A percentile compares a stretch with the other conserved stretches of the same genome.
phyloP scores from a whole-genome alignment of 257 asterid genomes.

The Hygrophila difformis region DNA sequence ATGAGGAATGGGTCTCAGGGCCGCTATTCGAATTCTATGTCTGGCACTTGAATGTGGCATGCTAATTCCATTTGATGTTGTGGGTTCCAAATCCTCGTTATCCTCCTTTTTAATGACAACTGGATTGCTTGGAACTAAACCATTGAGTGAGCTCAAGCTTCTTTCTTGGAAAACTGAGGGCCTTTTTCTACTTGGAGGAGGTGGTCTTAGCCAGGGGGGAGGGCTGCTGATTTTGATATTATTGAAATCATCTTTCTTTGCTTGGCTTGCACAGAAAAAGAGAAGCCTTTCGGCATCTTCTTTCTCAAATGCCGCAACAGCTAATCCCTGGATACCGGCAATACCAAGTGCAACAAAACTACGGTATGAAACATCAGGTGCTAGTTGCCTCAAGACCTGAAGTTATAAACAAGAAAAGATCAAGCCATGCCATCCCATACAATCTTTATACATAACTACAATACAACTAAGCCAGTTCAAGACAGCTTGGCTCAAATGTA shows the following conservation, averaged over 20 bases:
- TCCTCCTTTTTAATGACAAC: conserved; percentile 32
- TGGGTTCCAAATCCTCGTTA: conserved; percentile 23
- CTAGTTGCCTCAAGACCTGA: conserved; percentile 91
- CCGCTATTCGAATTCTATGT: conserved; percentile 59
- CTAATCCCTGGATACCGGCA: conserved; percentile 80
- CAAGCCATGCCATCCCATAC: not conserved
- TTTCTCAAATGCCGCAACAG: conserved; percentile 83
- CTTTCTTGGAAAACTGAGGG: conserved; percentile 28
- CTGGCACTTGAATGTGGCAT: conserved; percentile 27
- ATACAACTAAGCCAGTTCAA: too few species aligned
- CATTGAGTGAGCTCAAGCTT: conserved; percentile 23
- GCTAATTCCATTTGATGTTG: conserved; percentile 34
- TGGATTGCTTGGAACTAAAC: conserved; percentile 21
- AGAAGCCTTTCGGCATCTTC: conserved; percentile 78
- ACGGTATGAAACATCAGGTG: conserved; percentile 83
- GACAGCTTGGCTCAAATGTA: too few species aligned
- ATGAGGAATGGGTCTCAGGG: conserved; percentile 94
- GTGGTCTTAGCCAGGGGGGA: conserved; percentile 83
- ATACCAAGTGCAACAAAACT: conserved; percentile 83
- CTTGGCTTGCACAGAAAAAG: conserved; percentile 45
- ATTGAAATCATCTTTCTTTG: conserved; percentile 24
- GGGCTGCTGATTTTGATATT: conserved; percentile 29
- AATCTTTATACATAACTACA: not conserved
- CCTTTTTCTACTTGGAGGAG: conserved; percentile 78
- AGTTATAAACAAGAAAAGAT: conserved; percentile 7